phyloP scores from a whole-genome alignment of 2,329 filamentous ascomycete genomes.

The Epichloe scottii region DNA sequence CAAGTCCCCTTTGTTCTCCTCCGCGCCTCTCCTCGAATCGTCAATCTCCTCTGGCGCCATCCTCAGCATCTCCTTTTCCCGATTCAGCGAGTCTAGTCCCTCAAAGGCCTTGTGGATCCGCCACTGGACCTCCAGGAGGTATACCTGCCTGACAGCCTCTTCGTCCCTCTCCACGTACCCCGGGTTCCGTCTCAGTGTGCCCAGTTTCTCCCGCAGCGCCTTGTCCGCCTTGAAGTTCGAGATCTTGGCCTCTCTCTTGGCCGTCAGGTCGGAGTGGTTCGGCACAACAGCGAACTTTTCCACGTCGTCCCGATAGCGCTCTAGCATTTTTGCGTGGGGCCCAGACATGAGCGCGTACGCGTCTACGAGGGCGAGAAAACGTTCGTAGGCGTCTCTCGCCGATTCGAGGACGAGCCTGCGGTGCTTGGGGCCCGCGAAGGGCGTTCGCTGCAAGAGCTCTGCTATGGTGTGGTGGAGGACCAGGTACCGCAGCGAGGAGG shows the following conservation, averaged over 20 bases:
- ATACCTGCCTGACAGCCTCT: slow-evolving; percentile 64
- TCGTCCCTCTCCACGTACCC: slow-evolving; percentile 59
- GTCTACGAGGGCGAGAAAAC: slow-evolving; percentile 65
- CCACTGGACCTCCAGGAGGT: slow-evolving; percentile 63
- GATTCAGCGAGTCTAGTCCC: slow-evolving; percentile 72
- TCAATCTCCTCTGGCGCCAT: slow-evolving; percentile 49
- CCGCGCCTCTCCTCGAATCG: slow-evolving; percentile 23
- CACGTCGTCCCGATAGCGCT: slow-evolving; percentile 60
- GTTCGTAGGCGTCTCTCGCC: slow-evolving; percentile 62
- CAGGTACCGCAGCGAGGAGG: slow-evolving; percentile 76
- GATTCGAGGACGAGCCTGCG: slow-evolving; percentile 50
- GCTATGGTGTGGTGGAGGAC: slow-evolving; percentile 67
- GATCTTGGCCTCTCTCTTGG: slow-evolving; percentile 73
- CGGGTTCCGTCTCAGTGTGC: slow-evolving; percentile 35
- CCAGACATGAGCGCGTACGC: slow-evolving; percentile 60
- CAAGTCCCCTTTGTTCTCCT: slow-evolving; percentile 11
- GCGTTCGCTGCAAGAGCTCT: slow-evolving; percentile 61
- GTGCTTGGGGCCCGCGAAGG: slow-evolving; percentile 36
- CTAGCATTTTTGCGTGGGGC: slow-evolving; percentile 55
- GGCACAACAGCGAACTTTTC: slow-evolving; percentile 61
- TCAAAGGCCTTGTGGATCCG: slow-evolving; percentile 73
- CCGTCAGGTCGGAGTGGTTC: slow-evolving; percentile 42
- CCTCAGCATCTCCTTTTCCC: slow-evolving; percentile 72
- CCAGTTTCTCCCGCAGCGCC: slow-evolving; percentile 69
- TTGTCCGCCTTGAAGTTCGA: slow-evolving; percentile 76